Base-by-base conservation (phyloP, 2,329 filamentous ascomycete genomes). In the Penicillium italicum region DNA sequence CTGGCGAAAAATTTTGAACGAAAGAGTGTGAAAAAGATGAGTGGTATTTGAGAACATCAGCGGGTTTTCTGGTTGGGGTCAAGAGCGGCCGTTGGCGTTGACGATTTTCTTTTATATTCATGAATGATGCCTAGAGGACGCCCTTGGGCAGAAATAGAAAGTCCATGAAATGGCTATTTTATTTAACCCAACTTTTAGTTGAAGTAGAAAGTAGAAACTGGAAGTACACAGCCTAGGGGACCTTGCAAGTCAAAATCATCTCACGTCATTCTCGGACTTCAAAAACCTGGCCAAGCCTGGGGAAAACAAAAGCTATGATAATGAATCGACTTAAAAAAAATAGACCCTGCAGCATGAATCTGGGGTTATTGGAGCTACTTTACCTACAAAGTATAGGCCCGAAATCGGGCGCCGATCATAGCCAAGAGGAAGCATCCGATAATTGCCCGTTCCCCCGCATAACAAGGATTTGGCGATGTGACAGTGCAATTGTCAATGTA, bases 1-100 rank as follows among this genome's bases (percentile, higher is more conserved):
- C 67, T 60, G 66, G 63, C 43, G 62, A 68, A 62, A 66, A 64
- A 55, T 50, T 65, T 33, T 71, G 60, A 50, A 10, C 22, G 11
- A 63, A 42, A n/a, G n/a, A n/a, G 9, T 26, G 10, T 28, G 10
- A 28, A 28, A 40, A 51, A 40, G 53, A 34, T 42, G 30, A 30
- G 46, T 33, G 38, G 26, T 50, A 41, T 49, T 44, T 54, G 44
- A 42, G 41, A 54, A 28, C 30, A 55, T 51, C 47, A 55, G 47
- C 40, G 47, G 53, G 53, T 55, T 55, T 55, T 55, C 53, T 55
- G 53, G 30, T 55, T 45, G 40, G 53, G 41, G 41, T 55, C 40
- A 50, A 30, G 37, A 28, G 36, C 8, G 46, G 37, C 44, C 8
- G 14, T 50, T 50, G 51, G 45, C 51, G 42, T 55, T 55, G 46